Conservation (phyloP, 768 basidiomycete genomes). For the Punctularia strigosozonata region DNA sequence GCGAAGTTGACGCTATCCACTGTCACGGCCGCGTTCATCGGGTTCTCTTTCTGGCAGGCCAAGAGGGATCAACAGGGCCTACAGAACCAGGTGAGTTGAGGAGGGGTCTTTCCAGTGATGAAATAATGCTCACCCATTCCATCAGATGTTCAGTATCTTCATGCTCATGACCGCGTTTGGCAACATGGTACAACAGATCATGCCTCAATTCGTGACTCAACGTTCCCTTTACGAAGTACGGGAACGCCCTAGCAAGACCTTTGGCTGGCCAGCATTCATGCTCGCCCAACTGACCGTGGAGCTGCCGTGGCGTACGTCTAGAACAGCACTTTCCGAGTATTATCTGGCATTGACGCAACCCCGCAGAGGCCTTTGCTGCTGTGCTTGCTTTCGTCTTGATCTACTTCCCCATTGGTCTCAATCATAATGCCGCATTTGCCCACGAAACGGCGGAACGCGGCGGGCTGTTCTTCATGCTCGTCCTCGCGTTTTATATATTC, state of each 20-base stretch:
- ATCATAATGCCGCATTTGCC: background rate
- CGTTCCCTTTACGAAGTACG: conserved; percentile 57
- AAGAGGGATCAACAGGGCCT: background rate
- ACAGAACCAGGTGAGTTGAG: background rate
- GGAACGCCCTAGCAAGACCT: conserved; percentile 53
- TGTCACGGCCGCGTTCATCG: background rate
- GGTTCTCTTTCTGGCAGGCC: background rate
- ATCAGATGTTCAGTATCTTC: too few species aligned
- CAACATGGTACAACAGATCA: conserved; percentile 51
- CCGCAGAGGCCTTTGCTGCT: too few species aligned
- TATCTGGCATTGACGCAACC: too few species aligned
- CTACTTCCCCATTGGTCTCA: conserved; percentile 61
- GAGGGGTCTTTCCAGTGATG: too few species aligned
- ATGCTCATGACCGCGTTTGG: conserved; percentile 40
- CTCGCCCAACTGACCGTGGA: conserved; percentile 30
- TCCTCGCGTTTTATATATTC: conserved; percentile 44
- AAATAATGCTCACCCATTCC: too few species aligned
- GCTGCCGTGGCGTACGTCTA: background rate
- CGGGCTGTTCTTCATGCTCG: conserved; percentile 46
- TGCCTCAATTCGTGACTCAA: conserved; percentile 48
- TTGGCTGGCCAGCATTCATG: conserved; percentile 49
- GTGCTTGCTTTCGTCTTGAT: conserved; percentile 56
- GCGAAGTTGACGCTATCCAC: background rate
- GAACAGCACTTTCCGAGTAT: too few species aligned
- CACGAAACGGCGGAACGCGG: conserved; percentile 28